phyloP scores from a whole-genome alignment of 371 early-diverging fungal species.

The Umbelopsis sp. region DNA sequence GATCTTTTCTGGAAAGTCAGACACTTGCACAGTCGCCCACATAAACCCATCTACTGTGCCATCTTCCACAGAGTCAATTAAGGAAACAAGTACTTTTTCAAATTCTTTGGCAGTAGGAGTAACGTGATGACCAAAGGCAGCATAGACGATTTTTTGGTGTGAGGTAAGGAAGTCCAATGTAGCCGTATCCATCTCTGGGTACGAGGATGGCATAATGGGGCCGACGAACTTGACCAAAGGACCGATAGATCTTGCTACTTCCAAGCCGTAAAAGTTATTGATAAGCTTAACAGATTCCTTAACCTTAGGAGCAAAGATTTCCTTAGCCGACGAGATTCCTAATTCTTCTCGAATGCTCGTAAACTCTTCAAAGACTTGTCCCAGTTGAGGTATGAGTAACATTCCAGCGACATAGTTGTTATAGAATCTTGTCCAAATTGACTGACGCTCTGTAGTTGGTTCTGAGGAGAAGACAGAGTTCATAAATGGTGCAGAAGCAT shows the following conservation, averaged over 20 bases:
- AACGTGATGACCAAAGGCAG: slow-evolving; percentile 43
- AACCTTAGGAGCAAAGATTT: neutral
- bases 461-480: slow-evolving; percentile 19
- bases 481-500: slow-evolving; percentile 33
- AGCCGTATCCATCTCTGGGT: neutral
- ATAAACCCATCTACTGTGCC: slow-evolving; percentile 29
- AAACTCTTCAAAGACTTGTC: neutral
- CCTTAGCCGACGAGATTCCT: neutral
- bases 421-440: slow-evolving; percentile 24
- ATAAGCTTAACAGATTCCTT: slow-evolving; percentile 23
- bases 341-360: neutral
- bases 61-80: slow-evolving; percentile 29
- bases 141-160: slow-evolving; percentile 30
- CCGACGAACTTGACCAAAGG: slow-evolving; percentile 43
- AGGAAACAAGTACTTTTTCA: slow-evolving; percentile 20
- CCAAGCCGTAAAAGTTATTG: slow-evolving; percentile 30
- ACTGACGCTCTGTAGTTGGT: slow-evolving; percentile 23
- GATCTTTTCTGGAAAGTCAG: neutral
- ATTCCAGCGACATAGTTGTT: slow-evolving; percentile 18
- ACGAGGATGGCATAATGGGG: slow-evolving; percentile 28
- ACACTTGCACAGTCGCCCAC: neutral
- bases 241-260: slow-evolving; percentile 31
- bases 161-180: neutral
- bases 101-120: slow-evolving; percentile 20
- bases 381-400: neutral